Evolutionary conservation across 306 rosid genomes (phyloP), one percentile per base, ranked within the genome.

Genomic region (Pachyrhizus erosus): DNA sequence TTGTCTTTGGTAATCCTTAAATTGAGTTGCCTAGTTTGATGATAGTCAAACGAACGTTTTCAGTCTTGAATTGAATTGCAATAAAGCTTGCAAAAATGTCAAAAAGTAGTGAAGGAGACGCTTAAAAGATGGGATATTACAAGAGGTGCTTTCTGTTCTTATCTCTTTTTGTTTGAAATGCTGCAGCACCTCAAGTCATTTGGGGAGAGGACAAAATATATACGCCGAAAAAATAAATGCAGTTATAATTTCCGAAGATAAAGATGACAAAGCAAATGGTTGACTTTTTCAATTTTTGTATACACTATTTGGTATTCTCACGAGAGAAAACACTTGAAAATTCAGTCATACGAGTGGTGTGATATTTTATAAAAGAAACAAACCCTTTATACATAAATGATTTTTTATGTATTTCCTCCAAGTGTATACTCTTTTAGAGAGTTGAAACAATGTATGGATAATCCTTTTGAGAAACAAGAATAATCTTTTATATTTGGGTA

Each of bases 121-220:
- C 31, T 61, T 68, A 18, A 75, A 75, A 69, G 8, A 60, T 6
- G 76, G 5, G 39, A 60, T 49, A 67, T 43, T 33, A 5, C 68
- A 74, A 21, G 24, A 42, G 24, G 71, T 71, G 46, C 6, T 64
- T 43, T 49, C 67, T 70, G 33, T 86, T 69, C 78, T 80, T 27
- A 77, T 17, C 74, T 62, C 17, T 73, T 58, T 48, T 65, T 78
- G 23, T 65, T 61, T 78, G 80, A 77, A 82, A 78, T 78, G 34
- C 66, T 86, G 82, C 90, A 82, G 87, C 26, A 68, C 77, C 58
- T 73, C 70, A 42, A 45, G 68, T 67, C 77, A 52, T 68, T 48
- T 17, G 23, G 13, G 70, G 69, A 43, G 75, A 54, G 57, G 82
- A 79, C 72, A 26, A 42, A 80, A 42, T 70, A 67, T 24, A 72